Percentiles rank a stretch among this genome's conserved stretches.
Evolutionary conservation across 140 eudicot genomes (phyloP).

Genomic region (Stevia rebaudiana): DNA sequence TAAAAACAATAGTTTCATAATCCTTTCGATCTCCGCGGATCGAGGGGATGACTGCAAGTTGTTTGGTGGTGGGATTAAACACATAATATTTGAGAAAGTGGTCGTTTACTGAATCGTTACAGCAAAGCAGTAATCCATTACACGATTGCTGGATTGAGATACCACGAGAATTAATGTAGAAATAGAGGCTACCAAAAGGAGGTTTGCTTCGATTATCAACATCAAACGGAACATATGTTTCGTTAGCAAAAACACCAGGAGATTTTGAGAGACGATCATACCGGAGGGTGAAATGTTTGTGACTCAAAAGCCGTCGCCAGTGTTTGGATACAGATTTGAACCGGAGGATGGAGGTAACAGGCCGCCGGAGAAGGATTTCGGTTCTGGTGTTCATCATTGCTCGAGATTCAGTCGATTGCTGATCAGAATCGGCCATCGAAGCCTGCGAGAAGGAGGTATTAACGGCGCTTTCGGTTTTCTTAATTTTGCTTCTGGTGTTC

Average conservation of each 20-base stretch:
- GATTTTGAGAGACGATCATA: not conserved
- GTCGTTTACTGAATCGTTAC: not conserved
- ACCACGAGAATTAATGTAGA: conserved; percentile 8
- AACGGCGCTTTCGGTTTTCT: no score
- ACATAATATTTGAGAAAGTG: not conserved
- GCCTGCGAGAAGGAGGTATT: no score
- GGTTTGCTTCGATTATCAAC: not conserved
- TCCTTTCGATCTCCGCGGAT: not conserved
- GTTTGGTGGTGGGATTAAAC: conserved; percentile 16
- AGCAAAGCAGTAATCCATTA: conserved; percentile 18
- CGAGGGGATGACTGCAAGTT: conserved; percentile 5
- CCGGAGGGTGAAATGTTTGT: not conserved
- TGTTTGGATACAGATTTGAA: conserved; percentile 23
- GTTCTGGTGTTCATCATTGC: conserved; percentile 12
- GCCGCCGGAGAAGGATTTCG: conserved; percentile 16
- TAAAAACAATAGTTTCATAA: not conserved
- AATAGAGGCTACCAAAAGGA: conserved; percentile 15
- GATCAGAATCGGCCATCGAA: not conserved
- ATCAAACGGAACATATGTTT: conserved; percentile 16
- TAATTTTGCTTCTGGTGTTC: no score
- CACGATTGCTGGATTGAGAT: conserved; percentile 32
- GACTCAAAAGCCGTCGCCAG: conserved; percentile 16
- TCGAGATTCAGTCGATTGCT: not conserved
- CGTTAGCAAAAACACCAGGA: conserved; percentile 4
- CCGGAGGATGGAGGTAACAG: not conserved